Evolutionary conservation across 495 filamentous ascomycete species (phyloP).

Genomic region (Tuber melanosporum): DNA sequence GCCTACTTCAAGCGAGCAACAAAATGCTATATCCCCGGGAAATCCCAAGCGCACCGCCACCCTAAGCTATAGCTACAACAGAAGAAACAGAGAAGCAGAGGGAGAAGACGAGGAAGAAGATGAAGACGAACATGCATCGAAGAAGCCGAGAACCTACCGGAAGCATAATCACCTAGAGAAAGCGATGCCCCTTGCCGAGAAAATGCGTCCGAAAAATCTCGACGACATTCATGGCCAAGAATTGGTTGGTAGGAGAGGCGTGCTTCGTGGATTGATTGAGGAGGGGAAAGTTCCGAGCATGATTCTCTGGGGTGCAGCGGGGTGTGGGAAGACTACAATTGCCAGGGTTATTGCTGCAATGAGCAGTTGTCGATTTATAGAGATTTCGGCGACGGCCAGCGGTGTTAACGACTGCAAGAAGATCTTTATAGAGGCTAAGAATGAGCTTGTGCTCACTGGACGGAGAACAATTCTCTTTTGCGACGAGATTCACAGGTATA

Average conservation of each 20-base stretch:
- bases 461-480: slow-evolving; percentile 94
- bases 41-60: neutral
- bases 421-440: slow-evolving; percentile 77
- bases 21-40: neutral
- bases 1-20: neutral
- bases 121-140: slow-evolving; percentile 11
- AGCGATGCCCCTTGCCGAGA: slow-evolving; percentile 80
- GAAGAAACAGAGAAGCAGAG: slow-evolving; percentile 2
- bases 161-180: slow-evolving; percentile 53
- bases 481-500: slow-evolving; percentile 89
- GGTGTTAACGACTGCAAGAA: slow-evolving; percentile 94
- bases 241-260: slow-evolving; percentile 73
- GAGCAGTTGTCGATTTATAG: slow-evolving; percentile 77
- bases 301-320: slow-evolving; percentile 88
- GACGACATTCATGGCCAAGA: slow-evolving; percentile 90
- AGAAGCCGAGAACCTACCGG: slow-evolving; percentile 47
- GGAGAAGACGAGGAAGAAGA: neutral
- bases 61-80: slow-evolving; percentile 15
- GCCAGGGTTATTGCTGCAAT: slow-evolving; percentile 82
- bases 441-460: slow-evolving; percentile 73
- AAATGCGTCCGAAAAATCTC: slow-evolving; percentile 78
- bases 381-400: slow-evolving; percentile 88
- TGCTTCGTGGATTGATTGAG: slow-evolving; percentile 85
- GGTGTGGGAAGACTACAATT: slow-evolving; percentile 95
- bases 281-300: slow-evolving; percentile 81